Evolutionary conservation across 129 eudicot species (phyloP), one percentile per base, ranked within the genome.

Genomic region (Ambrosia trifida): DNA sequence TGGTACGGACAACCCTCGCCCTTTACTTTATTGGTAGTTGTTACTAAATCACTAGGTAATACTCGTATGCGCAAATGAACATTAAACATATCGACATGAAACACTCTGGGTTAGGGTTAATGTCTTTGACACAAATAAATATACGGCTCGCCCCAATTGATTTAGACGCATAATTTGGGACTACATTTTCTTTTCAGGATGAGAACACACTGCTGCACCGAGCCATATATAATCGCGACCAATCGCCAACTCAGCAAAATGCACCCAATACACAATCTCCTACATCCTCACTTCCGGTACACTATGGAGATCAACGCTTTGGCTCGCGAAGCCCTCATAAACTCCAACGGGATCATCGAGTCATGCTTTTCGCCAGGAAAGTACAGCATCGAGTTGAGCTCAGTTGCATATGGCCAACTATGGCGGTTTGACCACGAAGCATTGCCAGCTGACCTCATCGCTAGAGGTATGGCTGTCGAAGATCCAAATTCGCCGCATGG

Each of bases 401-500:
- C 97, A 30, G 77, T 40, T 49, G 89, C 80, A 12, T 90, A 90
- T 66, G 89, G 72, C 63, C 76, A 50, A 58, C 70, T 52, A 20
- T 90, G 94, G 96, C 86, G 83, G 17, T 90, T 90, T 38, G 96
- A 90, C 54, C 83, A 49, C 0, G 79, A 89, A 59, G 96, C 85
- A 38, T 73, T 89, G 18, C 96, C 94, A 2, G 94, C 83, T 20
- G 93, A 86, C 47, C 82, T 86, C 4, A 90, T 87, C 31, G 87
- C 70, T 24, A 77, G 95, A 76, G 95, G 97, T 61, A 76, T 90
- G 89, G 97, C 96, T 20, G 92, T 72, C 43, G 87, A 87, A 70
- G 98, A 93, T 79, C 90, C 95, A 61, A 52, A 43, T 8, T 92
- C 92, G 9, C 92, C 92, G 1, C 95, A 89, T 7, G 98, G 98